Conservation (phyloP, 2,329 filamentous ascomycete species). For the Cercospora citrullina region DNA sequence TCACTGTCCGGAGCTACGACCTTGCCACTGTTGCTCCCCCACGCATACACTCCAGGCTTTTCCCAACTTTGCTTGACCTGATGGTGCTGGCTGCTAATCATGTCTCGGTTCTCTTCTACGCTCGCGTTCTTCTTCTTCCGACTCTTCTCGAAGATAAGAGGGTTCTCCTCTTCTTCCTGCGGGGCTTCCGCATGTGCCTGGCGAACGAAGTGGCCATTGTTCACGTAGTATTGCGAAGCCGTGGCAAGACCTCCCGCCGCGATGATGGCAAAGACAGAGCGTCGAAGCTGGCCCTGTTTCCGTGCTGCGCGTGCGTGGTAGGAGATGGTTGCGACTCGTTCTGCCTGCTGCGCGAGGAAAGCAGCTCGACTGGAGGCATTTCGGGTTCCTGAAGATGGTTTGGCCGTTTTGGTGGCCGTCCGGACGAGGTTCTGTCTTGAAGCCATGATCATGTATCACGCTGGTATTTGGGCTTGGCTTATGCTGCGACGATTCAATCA, state of each 20-base stretch:
- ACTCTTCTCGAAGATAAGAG: slow-evolving; percentile 68
- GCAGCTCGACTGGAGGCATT: slow-evolving; percentile 28
- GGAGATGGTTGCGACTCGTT: slow-evolving; percentile 33
- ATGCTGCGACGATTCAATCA: slow-evolving; percentile 15
- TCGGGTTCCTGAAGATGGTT: slow-evolving; percentile 19
- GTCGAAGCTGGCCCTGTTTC: slow-evolving; percentile 49
- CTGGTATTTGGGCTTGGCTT: background rate
- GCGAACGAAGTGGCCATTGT: slow-evolving; percentile 42
- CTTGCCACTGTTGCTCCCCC: slow-evolving; percentile 82
- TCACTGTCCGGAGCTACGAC: slow-evolving; percentile 84
- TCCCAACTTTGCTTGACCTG: slow-evolving; percentile 82
- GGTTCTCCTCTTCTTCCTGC: slow-evolving; percentile 44
- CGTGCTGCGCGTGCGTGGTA: slow-evolving; percentile 42
- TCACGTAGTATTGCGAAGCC: slow-evolving; percentile 46
- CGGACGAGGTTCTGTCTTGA: slow-evolving; percentile 26
- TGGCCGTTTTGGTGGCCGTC: slow-evolving; percentile 24
- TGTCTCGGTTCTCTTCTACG: slow-evolving; percentile 71
- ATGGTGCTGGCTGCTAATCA: slow-evolving; percentile 80
- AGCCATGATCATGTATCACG: slow-evolving; percentile 15
- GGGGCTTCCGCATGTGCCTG: slow-evolving; percentile 53
- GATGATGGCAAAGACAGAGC: slow-evolving; percentile 47
- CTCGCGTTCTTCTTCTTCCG: slow-evolving; percentile 55
- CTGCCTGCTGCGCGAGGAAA: slow-evolving; percentile 29
- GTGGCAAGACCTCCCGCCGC: slow-evolving; percentile 47
- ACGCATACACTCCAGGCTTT: slow-evolving; percentile 86